Evolutionary conservation across 768 basidiomycete species (phyloP).

Genomic region (Inosperma sp.): DNA sequence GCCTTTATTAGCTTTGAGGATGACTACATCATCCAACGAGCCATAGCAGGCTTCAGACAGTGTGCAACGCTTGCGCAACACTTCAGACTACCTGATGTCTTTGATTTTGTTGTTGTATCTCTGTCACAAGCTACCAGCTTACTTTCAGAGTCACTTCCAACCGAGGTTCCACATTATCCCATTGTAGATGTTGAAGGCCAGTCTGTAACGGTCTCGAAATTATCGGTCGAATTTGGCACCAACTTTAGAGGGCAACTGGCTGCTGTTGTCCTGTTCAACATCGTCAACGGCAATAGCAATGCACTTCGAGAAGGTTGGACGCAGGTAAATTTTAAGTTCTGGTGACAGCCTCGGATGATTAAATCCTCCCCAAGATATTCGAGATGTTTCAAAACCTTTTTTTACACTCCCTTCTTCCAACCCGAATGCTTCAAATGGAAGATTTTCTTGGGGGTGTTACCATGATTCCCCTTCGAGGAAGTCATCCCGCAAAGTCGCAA

Average conservation of each 20-base stretch:
- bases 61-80: conserved; percentile 89
- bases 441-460: conserved; percentile 95
- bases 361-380: conserved; percentile 68
- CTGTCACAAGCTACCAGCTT: conserved; percentile 90
- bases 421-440: conserved; percentile 92
- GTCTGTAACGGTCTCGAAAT: conserved; percentile 81
- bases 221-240: conserved; percentile 91
- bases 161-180: conserved; percentile 78
- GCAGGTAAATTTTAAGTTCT: conserved; percentile 46
- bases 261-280: conserved; percentile 95
- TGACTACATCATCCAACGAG: conserved; percentile 92
- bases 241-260: conserved; percentile 95
- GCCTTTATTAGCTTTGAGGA: conserved; percentile 96
- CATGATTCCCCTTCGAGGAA: conserved; percentile 84
- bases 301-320: conserved; percentile 94
- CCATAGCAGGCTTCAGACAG: conserved; percentile 94
- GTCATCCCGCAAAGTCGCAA: conserved; percentile 56
- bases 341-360: conserved; percentile 4
- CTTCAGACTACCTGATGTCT: conserved; percentile 89
- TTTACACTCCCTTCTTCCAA: conserved; percentile 86
- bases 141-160: conserved; percentile 65
- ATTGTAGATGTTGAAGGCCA: conserved; percentile 88
- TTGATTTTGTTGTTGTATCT: conserved; percentile 92
- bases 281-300: conserved; percentile 93
- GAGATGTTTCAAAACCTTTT: conserved; percentile 98